Conservation (phyloP, 768 basidiomycete species). For the Lepiota brunneoincarnata region DNA sequence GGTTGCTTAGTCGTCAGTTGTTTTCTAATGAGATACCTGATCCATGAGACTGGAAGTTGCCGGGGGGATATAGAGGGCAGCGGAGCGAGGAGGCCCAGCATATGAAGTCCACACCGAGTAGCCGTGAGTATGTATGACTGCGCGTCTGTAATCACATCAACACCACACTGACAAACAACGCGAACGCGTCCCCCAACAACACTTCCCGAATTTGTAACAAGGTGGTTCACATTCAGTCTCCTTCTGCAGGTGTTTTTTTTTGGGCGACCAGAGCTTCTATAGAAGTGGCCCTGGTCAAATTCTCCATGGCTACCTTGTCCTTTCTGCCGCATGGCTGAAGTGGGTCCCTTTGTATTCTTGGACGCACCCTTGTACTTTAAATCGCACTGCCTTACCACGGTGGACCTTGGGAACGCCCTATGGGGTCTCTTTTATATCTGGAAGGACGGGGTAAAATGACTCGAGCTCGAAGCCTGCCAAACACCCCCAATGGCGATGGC, state of each 20-base stretch:
- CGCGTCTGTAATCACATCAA: too few species aligned
- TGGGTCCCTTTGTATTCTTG: not conserved
- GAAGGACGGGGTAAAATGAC: slow-evolving; percentile 4
- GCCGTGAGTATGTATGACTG: too few species aligned
- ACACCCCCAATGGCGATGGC: not conserved
- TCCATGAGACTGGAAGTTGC: too few species aligned
- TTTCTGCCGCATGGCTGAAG: not conserved
- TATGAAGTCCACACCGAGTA: too few species aligned
- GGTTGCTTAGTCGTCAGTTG: too few species aligned
- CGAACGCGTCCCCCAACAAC: slow-evolving; percentile 2
- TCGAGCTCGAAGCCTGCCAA: not conserved
- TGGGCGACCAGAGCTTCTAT: too few species aligned
- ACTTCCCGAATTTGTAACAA: slow-evolving; percentile 4
- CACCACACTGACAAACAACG: not conserved
- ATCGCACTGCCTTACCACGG: not conserved
- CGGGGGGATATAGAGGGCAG: too few species aligned
- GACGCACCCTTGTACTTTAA: not conserved
- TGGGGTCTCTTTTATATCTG: slow-evolving; percentile 5
- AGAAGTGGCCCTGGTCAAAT: too few species aligned
- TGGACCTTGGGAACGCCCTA: not conserved
- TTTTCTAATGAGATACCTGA: too few species aligned
- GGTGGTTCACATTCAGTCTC: not conserved
- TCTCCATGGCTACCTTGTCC: slow-evolving; percentile 1
- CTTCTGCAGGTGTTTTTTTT: too few species aligned
- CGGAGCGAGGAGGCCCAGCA: too few species aligned